Base-by-base conservation (phyloP, 1,284 basidiomycete genomes). In the Serendipita sp. region DNA sequence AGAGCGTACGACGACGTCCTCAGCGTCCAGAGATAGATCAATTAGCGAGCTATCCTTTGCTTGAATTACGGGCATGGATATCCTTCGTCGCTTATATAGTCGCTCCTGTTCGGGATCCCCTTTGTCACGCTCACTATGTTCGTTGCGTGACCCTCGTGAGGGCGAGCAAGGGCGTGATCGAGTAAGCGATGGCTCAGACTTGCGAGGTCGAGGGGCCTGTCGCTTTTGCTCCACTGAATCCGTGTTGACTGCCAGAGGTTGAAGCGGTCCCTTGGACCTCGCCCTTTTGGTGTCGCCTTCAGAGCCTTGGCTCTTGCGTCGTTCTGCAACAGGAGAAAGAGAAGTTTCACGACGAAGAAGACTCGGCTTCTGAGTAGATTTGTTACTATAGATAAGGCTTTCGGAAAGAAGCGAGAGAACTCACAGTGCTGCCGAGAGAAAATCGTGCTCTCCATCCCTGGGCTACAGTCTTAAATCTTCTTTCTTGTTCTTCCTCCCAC, bases 381-480 rank as follows among this genome's bases (percentile, higher is more conserved):
- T 32, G 26, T 13, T 13, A 58, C 22, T 58, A 10, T 10, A 8
- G 32, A 10, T 2, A 8, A 58, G 34, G 10, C 34, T 22, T 32
- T 30, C 22, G 10, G 53, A 10, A n/a, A 4, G 5, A 58, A n/a
- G 3, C n/a, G n/a, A 58, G 8, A 32, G 12, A 58, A 17, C 53
- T 58, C 32, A 58, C 17, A n/a, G 17, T 58, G 8, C 10, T 34
- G 4, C 53, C 67, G 35, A 72, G 68, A 3, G 69, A 66, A 63
- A 69, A 76, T 64, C 72, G 73, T n/a, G 67, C 64, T 58, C 68
- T 68, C 73, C 74, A 74, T 0, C 69, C 70, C 22, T 65, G 65
- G 1, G 71, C 71, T 1, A 75, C 69, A 2, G 64, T 62, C 63
- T 69, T 68, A 0, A 71, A 71, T 29, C 67, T 69, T 50, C 67